phyloP scores from a whole-genome alignment of 768 basidiomycete genomes.

The Termitomyces sp. region DNA sequence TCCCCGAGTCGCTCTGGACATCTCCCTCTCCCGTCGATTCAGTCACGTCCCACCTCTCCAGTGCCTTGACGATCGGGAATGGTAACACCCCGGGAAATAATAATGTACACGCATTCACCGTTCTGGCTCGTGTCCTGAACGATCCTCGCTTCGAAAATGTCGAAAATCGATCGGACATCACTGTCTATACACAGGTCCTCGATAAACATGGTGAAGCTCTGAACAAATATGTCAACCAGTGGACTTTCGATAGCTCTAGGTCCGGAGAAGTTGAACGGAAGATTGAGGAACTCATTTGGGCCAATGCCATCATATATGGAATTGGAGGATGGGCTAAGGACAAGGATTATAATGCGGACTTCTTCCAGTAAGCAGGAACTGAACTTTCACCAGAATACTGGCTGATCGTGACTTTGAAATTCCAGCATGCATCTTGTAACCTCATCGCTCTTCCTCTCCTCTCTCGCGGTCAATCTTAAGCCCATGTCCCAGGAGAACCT shows the following conservation, averaged over 20 bases:
- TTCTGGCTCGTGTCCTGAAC: conserved; percentile 51
- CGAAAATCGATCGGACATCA: conserved; percentile 11
- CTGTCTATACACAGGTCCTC: conserved; percentile 30
- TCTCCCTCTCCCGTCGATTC: not conserved
- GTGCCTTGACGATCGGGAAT: not conserved
- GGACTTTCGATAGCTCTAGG: conserved; percentile 35
- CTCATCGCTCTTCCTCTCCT: conserved; percentile 51
- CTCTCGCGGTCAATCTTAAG: conserved; percentile 30
- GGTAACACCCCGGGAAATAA: not conserved
- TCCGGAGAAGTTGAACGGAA: conserved; percentile 43
- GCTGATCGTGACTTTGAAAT: not conserved
- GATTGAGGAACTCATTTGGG: conserved; percentile 62
- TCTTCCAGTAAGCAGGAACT: conserved; percentile 47
- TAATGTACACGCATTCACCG: conserved; percentile 42
- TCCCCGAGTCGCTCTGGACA: conserved; percentile 25
- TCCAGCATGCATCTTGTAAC: conserved; percentile 57
- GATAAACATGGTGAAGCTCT: conserved; percentile 37
- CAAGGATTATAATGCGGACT: conserved; percentile 48
- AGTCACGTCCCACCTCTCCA: not conserved
- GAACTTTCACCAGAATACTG: not conserved
- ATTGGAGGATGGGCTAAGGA: conserved; percentile 46
- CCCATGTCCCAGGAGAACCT: conserved; percentile 38
- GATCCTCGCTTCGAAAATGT: conserved; percentile 35
- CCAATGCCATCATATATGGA: conserved; percentile 48
- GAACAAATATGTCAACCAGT: conserved; percentile 36